A percentile compares a stretch with the other conserved stretches of the same genome.
phyloP scores from a whole-genome alignment of 768 basidiomycete genomes.

The Strobilomyces dryophilus region DNA sequence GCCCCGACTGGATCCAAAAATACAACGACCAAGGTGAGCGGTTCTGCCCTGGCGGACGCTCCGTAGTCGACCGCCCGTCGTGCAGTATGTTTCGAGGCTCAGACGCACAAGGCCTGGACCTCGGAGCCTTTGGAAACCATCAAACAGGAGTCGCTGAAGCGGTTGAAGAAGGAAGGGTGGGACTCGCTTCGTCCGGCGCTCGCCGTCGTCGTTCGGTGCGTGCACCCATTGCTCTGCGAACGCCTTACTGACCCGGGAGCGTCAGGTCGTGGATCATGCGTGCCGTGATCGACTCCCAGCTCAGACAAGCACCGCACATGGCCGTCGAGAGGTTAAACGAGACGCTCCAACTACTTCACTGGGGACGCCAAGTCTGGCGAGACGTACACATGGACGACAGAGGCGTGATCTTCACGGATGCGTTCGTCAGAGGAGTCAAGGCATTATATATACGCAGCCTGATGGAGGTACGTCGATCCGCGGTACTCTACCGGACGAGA shows the following conservation, averaged over 20 bases:
- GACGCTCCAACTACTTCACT: background rate
- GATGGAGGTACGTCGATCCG: background rate
- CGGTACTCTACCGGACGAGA: background rate
- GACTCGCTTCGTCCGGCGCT: background rate
- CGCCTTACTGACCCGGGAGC: background rate
- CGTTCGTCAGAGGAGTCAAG: slow-evolving; percentile 1
- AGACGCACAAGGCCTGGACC: background rate
- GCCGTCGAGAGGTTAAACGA: background rate
- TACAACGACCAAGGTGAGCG: background rate
- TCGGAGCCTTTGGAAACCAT: background rate
- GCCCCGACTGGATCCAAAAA: background rate
- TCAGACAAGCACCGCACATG: background rate
- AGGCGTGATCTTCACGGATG: background rate
- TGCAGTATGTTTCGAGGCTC: background rate
- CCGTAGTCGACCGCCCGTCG: background rate
- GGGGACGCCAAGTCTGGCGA: slow-evolving; percentile 6
- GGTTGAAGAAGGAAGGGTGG: background rate
- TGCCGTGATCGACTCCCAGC: background rate
- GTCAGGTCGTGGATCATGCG: background rate
- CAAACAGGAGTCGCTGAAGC: background rate
- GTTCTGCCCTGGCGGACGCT: no score
- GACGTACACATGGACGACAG: background rate
- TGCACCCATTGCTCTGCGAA: background rate
- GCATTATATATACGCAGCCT: background rate
- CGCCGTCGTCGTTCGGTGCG: background rate